phyloP scores from a whole-genome alignment of 495 filamentous ascomycete genomes.

The Monascus purpureus region DNA sequence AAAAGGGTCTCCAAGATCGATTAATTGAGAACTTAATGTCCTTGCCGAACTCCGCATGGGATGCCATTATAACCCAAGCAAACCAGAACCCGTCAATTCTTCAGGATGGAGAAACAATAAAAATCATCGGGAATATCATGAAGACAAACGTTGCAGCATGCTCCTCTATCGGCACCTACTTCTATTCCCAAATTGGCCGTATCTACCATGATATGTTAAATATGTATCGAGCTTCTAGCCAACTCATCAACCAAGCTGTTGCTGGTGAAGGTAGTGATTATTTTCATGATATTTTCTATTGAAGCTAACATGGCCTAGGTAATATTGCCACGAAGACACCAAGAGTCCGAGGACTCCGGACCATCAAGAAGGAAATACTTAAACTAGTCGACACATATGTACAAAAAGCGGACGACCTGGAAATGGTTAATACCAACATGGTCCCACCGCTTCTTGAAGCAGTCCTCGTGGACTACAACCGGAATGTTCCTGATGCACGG shows the following conservation, averaged over 20 bases:
- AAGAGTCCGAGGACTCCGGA: constrained; percentile 83
- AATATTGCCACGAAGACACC: constrained; percentile 95
- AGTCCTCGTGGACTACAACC: constrained; percentile 88
- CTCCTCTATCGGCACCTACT: constrained; percentile 89
- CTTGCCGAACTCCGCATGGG: constrained; percentile 88
- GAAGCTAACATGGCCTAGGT: constrained; percentile 35
- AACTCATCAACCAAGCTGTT: constrained; percentile 86
- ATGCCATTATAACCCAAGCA: constrained; percentile 76
- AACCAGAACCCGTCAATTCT: constrained; percentile 69
- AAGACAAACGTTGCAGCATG: constrained; percentile 98
- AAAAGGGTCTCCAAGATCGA: constrained; percentile 78
- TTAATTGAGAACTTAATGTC: constrained; percentile 86
- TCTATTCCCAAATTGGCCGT: constrained; percentile 96
- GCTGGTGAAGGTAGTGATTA: constrained; percentile 57
- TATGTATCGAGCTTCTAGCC: constrained; percentile 94
- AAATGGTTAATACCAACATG: constrained; percentile 83
- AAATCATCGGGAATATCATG: constrained; percentile 98
- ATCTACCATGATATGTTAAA: constrained; percentile 98
- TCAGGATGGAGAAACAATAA: constrained; percentile 87
- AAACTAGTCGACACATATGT: constrained; percentile 97
- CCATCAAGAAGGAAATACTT: constrained; percentile 98
- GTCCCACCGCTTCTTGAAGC: constrained; percentile 95
- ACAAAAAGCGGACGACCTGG: constrained; percentile 90
- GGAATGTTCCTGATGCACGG: constrained; percentile 88
- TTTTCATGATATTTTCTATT: not conserved